Percentiles rank a stretch among this genome's conserved stretches.
These are phyloP conservation scores for Amaranthus cruentus DNA, from an alignment of 148 eudicot species.

Conservation along the genomic window DNA sequence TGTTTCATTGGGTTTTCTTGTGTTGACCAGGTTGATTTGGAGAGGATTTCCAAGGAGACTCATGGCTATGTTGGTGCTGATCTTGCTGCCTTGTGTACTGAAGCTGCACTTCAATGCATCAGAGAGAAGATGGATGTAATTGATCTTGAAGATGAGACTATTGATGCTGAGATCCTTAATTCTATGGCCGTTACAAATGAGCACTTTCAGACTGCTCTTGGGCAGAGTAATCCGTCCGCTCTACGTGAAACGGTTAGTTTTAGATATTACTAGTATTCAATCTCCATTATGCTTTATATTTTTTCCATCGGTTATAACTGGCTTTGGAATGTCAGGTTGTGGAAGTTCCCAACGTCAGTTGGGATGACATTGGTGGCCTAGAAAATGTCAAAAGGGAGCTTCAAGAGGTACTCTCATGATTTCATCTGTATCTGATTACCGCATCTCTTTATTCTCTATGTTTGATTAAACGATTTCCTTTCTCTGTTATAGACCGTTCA, in stretches of 20 bases:
- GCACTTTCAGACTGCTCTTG: conserved; percentile 42
- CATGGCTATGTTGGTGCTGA: conserved; percentile 47
- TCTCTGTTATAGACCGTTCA: conserved; percentile 43
- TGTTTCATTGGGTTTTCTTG: neutral
- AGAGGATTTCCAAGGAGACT: conserved; percentile 36
- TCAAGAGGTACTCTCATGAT: conserved; percentile 28
- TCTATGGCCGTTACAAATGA: conserved; percentile 41
- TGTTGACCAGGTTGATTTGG: conserved; percentile 35
- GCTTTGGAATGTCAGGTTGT: conserved; percentile 25
- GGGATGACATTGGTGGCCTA: conserved; percentile 46
- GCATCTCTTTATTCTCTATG: neutral
- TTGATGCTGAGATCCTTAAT: conserved; percentile 41
- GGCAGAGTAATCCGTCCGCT: conserved; percentile 35
- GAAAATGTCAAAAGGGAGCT: conserved; percentile 43
- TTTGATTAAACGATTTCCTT: neutral
- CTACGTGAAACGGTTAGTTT: conserved; percentile 35
- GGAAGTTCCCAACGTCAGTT: conserved; percentile 40
- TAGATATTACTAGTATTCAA: neutral
- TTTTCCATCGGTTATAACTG: neutral
- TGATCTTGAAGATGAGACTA: conserved; percentile 42
- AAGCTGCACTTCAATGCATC: conserved; percentile 45
- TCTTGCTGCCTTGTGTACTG: conserved; percentile 42
- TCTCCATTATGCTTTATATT: neutral
- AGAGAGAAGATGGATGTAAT: conserved; percentile 47
- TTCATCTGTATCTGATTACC: neutral